Evolutionary conservation across 306 rosid genomes (phyloP).

Genomic region (Cucurbita ficifolia): DNA sequence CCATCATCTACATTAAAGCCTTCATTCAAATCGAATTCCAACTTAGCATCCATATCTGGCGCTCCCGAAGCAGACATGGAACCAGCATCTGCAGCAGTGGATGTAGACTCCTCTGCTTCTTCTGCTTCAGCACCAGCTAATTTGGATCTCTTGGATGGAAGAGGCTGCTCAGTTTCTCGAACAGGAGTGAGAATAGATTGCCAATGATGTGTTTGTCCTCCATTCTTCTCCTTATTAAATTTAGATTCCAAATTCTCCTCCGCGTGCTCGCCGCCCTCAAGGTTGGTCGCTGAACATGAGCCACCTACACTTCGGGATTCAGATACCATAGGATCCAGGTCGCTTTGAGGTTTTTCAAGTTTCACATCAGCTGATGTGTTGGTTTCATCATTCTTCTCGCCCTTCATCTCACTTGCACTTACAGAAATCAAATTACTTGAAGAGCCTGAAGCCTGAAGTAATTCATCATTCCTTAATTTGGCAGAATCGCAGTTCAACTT

Average conservation of each 20-base stretch:
- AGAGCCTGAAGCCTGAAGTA: constrained; percentile 13
- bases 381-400: constrained; percentile 17
- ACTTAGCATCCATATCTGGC: constrained; percentile 30
- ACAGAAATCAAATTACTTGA: constrained; percentile 19
- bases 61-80: constrained; percentile 28
- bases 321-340: constrained; percentile 2
- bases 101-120: constrained; percentile 59
- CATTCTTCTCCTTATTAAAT: constrained; percentile 20
- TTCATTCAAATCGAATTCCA: constrained; percentile 65
- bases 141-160: constrained; percentile 20
- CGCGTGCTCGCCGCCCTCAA: constrained; percentile 21
- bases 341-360: constrained; percentile 18
- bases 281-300: constrained; percentile 12
- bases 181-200: constrained; percentile 11
- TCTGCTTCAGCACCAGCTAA: constrained; percentile 23
- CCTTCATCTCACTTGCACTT: constrained; percentile 20
- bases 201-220: constrained; percentile 10
- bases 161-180: constrained; percentile 32
- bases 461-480: constrained; percentile 19
- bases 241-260: constrained; percentile 28
- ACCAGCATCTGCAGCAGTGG: constrained; percentile 43
- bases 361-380: constrained; percentile 7
- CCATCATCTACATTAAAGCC: constrained; percentile 51
- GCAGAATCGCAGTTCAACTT: constrained; percentile 13
- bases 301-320: constrained; percentile 18